These are phyloP conservation scores for Saitozyma sp. DNA, from an alignment of 768 basidiomycete genomes.

Conservation along the genomic window DNA sequence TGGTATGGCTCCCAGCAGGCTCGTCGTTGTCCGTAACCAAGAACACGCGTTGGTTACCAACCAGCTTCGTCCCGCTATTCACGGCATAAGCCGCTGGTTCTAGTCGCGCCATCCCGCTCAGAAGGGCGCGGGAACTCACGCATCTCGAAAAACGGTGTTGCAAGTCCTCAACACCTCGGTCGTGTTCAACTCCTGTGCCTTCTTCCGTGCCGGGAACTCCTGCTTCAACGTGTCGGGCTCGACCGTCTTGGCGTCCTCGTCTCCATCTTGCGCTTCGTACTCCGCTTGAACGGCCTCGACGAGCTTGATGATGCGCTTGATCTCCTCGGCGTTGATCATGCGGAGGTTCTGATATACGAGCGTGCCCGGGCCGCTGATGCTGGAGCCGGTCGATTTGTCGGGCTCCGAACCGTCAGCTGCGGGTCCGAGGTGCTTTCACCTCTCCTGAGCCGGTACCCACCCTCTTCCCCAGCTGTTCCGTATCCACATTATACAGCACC, in stretches of 20 bases:
- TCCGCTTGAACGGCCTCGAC: constrained; percentile 67
- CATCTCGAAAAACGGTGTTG: constrained; percentile 83
- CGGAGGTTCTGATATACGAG: constrained; percentile 74
- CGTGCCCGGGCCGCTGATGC: constrained; percentile 47
- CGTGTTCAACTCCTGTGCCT: constrained; percentile 66
- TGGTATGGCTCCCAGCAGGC: constrained; percentile 54
- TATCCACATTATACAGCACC: constrained; percentile 77
- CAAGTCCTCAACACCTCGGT: constrained; percentile 89
- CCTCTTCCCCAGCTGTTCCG: neutral
- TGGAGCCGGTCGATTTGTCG: constrained; percentile 63
- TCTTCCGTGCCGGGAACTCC: constrained; percentile 65
- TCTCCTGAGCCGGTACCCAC: neutral
- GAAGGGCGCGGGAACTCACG: constrained; percentile 58
- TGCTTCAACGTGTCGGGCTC: constrained; percentile 59
- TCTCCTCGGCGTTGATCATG: constrained; percentile 74
- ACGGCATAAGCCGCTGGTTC: too few species aligned
- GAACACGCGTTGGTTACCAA: constrained; percentile 88
- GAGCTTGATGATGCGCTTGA: constrained; percentile 74
- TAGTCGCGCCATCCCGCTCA: too few species aligned
- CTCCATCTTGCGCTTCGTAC: constrained; percentile 58
- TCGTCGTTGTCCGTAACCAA: constrained; percentile 87
- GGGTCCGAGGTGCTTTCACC: neutral
- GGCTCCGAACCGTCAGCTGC: constrained; percentile 28
- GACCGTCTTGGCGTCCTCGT: constrained; percentile 18
- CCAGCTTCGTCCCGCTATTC: constrained; percentile 60